Base-by-base conservation (phyloP, 129 eudicot genomes). In the Saposhnikovia divaricata region DNA sequence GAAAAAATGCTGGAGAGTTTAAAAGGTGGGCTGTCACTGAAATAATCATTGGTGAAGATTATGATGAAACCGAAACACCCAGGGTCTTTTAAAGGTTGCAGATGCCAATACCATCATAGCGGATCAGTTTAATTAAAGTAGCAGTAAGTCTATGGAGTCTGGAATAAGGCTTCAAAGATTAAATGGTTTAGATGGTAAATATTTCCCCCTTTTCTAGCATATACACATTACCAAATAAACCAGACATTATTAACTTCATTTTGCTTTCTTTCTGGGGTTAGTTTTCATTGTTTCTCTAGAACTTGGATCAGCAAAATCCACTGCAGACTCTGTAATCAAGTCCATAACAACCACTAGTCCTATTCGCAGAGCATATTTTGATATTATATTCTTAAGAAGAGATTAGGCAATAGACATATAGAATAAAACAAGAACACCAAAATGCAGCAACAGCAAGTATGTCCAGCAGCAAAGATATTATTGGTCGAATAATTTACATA, bases 371-470 rank as follows among this genome's bases (percentile, higher is more conserved):
- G 9, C 1, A 15, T 27, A 4, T 34, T 12, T 66, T 14, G 5
- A 68, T 68, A 68, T 31, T 19, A 68, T 68, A 66, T 28, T 9
- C 72, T 66, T 66, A 28, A 66, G 72, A 68, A 68, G 73, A 31
- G 19, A n/a, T 44, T 37, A 74, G 14, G 21, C 55, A 23, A 44
- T 14, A 44, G 15, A 13, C 0, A 61, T 2, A 9, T 8, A 19
- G 37, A 44, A 11, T 43, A 16, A 4, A 44, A 74, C 37, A 34
- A 2, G 69, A 72, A 6, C 37, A 23, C 15, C 5, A 74, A 73
- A 9, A 39, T 9, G 25, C 50, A 42, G 2, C 76, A 71, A 38
- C 50, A 42, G 2, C 76, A 71, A 38, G 40, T 12, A 42, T 25
- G 46, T 2, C 15, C 48, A 73, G 34, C 51, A 14, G 21, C 3